Evolutionary conservation across 2,329 filamentous ascomycete species (phyloP).

Genomic region (Ophiognomonia clavigignenti-juglandacearum): DNA sequence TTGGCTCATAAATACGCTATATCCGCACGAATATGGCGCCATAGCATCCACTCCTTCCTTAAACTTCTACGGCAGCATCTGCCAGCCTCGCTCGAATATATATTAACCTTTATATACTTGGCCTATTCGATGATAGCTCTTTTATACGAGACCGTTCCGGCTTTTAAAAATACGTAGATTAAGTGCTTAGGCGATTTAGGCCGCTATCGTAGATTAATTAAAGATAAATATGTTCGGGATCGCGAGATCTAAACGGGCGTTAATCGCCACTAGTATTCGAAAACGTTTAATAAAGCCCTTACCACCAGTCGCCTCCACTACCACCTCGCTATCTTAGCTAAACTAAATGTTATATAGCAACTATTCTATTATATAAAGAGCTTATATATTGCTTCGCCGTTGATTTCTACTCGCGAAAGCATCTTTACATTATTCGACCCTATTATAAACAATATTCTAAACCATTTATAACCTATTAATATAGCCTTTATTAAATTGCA

Average conservation of each 20-base stretch:
- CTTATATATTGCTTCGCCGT: slow-evolving; percentile 63
- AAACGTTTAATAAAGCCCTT: slow-evolving; percentile 72
- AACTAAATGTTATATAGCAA: slow-evolving; percentile 65
- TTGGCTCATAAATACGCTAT: slow-evolving; percentile 81
- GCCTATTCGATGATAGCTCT: slow-evolving; percentile 88
- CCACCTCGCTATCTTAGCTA: slow-evolving; percentile 74
- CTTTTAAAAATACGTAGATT: slow-evolving; percentile 86
- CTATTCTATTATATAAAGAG: slow-evolving; percentile 69
- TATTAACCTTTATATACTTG: slow-evolving; percentile 85
- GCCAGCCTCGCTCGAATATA: slow-evolving; percentile 76
- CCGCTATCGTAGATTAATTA: slow-evolving; percentile 81
- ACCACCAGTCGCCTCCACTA: slow-evolving; percentile 78
- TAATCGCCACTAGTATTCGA: slow-evolving; percentile 77
- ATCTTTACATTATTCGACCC: slow-evolving; percentile 42
- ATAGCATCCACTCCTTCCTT: slow-evolving; percentile 82
- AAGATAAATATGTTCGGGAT: slow-evolving; percentile 71
- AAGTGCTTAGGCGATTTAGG: slow-evolving; percentile 88
- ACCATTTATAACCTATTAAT: slow-evolving; percentile 42
- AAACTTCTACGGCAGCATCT: slow-evolving; percentile 71
- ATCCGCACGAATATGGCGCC: slow-evolving; percentile 91
- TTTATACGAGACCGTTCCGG: slow-evolving; percentile 76
- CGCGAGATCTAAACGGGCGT: slow-evolving; percentile 79
- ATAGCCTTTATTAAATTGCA: slow-evolving; percentile 59
- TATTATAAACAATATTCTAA: slow-evolving; percentile 31
- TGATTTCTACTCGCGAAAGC: slow-evolving; percentile 58